Conservation (phyloP, 1,139 yeast species). For the Keqinozyma sinolaborantium region DNA sequence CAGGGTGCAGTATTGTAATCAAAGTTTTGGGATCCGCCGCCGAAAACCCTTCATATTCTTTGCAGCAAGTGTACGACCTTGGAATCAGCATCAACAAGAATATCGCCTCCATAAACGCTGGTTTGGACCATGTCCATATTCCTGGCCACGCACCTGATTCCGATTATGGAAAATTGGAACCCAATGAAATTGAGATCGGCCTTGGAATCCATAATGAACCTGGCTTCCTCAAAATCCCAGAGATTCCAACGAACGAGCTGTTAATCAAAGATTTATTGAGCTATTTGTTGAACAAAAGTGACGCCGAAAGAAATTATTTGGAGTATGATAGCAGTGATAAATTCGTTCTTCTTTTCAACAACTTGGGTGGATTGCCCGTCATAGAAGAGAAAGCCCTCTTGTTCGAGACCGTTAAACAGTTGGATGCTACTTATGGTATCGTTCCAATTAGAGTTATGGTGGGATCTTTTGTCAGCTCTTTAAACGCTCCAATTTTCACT, state of each 20-base stretch:
- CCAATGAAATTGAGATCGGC: conserved; percentile 44
- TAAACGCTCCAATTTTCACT: conserved; percentile 51
- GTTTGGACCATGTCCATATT: conserved; percentile 50
- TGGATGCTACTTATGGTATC: conserved; percentile 32
- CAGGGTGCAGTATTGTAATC: conserved; percentile 42
- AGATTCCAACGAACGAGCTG: conserved; percentile 41
- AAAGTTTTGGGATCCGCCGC: conserved; percentile 49
- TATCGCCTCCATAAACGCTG: conserved; percentile 46
- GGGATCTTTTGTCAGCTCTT: conserved; percentile 48
- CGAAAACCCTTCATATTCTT: conserved; percentile 24
- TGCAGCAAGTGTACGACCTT: conserved; percentile 29
- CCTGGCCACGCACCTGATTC: conserved; percentile 38
- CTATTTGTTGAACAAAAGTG: conserved; percentile 33
- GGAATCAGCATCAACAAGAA: conserved; percentile 34
- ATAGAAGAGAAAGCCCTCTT: conserved; percentile 34
- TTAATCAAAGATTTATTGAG: conserved; percentile 34
- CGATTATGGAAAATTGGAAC: conserved; percentile 27
- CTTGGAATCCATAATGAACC: conserved; percentile 56
- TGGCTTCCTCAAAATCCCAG: conserved; percentile 36
- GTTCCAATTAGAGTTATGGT: conserved; percentile 39
- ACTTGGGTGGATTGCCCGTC: conserved; percentile 50
- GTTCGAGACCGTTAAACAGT: conserved; percentile 20
- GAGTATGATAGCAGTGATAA: conserved; percentile 31
- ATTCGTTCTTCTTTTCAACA: conserved; percentile 44
- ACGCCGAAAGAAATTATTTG: conserved; percentile 39